Conservation (phyloP, 1,139 yeast genomes). For the Martiniozyma asiatica region DNA sequence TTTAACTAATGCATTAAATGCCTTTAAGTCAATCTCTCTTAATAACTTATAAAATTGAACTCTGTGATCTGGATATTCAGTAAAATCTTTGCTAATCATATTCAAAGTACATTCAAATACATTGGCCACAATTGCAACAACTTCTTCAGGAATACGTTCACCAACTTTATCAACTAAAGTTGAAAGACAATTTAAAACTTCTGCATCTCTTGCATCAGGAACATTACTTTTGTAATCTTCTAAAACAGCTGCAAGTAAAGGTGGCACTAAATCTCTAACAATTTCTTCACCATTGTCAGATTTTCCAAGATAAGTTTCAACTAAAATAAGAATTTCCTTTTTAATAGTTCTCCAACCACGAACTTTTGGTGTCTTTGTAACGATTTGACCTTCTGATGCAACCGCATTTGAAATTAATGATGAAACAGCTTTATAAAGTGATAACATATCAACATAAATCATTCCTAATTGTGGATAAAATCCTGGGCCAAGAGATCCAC, state of each 20-base stretch:
- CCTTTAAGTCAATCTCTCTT: slow-evolving; percentile 73
- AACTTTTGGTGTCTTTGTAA: slow-evolving; percentile 90
- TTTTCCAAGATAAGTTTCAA: slow-evolving; percentile 79
- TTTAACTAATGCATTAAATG: slow-evolving; percentile 77
- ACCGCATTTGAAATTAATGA: slow-evolving; percentile 78
- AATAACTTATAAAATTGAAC: slow-evolving; percentile 87
- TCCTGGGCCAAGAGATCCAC: slow-evolving; percentile 86
- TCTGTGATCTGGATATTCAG: slow-evolving; percentile 96
- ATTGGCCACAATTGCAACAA: slow-evolving; percentile 74
- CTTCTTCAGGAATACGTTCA: slow-evolving; percentile 79
- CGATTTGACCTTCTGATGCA: slow-evolving; percentile 69
- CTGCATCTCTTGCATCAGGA: slow-evolving; percentile 97
- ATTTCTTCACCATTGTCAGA: slow-evolving; percentile 83
- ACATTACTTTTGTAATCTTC: slow-evolving; percentile 84
- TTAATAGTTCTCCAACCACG: slow-evolving; percentile 93
- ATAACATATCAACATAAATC: slow-evolving; percentile 82
- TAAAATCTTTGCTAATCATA: slow-evolving; percentile 91
- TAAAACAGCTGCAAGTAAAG: slow-evolving; percentile 72
- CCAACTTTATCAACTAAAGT: slow-evolving; percentile 85
- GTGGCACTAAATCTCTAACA: slow-evolving; percentile 73
- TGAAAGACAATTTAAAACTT: slow-evolving; percentile 88
- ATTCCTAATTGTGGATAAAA: slow-evolving; percentile 81
- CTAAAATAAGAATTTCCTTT: slow-evolving; percentile 80
- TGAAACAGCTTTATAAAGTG: slow-evolving; percentile 81
- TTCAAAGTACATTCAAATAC: slow-evolving; percentile 90